Percentiles rank a stretch among this genome's conserved stretches.
These are phyloP conservation scores for Fusarium cyanostomum DNA, from an alignment of 2,329 filamentous ascomycete genomes.

Conservation along the genomic window DNA sequence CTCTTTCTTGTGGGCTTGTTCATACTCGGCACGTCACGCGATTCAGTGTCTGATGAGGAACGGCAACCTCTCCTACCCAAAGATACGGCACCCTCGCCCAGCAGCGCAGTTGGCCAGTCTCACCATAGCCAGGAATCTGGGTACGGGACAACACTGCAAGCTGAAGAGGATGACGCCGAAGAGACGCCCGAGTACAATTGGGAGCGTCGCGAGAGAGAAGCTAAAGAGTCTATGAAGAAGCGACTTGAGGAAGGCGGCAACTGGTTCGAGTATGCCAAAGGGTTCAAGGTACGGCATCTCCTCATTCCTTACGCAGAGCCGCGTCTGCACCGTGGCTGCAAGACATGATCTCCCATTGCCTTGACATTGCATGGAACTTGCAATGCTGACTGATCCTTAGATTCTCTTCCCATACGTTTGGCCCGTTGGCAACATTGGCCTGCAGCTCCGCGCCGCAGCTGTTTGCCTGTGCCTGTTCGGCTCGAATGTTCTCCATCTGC, in stretches of 20 bases:
- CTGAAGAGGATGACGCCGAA: conserved; percentile 50
- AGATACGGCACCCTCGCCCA: conserved; percentile 27
- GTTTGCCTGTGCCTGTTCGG: conserved; percentile 75
- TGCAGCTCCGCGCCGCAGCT: conserved; percentile 74
- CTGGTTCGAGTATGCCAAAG: conserved; percentile 80
- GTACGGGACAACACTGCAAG: conserved; percentile 55
- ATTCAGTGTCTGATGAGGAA: conserved; percentile 61
- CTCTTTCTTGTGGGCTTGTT: conserved; percentile 27
- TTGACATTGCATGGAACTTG: background rate
- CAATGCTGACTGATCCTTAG: conserved; percentile 47
- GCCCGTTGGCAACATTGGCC: conserved; percentile 71
- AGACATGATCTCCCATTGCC: background rate
- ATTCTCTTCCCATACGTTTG: conserved; percentile 83
- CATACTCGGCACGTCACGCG: conserved; percentile 19
- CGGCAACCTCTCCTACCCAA: conserved; percentile 64
- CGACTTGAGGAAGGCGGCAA: conserved; percentile 78
- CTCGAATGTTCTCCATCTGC: conserved; percentile 76
- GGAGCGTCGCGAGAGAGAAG: conserved; percentile 62
- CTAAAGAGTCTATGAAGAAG: conserved; percentile 69
- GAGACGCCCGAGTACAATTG: conserved; percentile 62
- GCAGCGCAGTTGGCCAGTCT: conserved; percentile 33
- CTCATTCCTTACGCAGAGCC: background rate
- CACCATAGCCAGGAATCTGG: conserved; percentile 41
- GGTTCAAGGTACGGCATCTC: conserved; percentile 65
- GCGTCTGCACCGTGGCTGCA: background rate